Percentiles rank a stretch among this genome's conserved stretches.
phyloP scores from a whole-genome alignment of 345 rosid genomes.

The Gossypium mustelinum region DNA sequence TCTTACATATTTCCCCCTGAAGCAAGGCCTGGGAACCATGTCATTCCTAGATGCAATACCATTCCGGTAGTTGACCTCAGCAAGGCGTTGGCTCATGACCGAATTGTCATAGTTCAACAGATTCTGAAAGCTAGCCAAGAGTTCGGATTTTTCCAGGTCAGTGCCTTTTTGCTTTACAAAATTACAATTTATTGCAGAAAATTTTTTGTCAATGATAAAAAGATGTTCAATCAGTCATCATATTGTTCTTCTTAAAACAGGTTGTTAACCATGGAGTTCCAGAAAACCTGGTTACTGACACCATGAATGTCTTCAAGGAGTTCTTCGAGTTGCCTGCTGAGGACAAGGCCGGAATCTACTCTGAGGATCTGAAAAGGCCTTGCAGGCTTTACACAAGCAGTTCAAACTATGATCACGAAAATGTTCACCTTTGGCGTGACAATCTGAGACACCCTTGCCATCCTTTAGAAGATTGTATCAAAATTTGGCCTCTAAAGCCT shows the following conservation, averaged over 20 bases:
- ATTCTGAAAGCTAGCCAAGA: conserved; percentile 24
- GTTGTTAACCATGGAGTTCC: conserved; percentile 21
- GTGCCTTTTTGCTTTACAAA: neutral
- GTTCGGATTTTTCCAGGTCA: conserved; percentile 28
- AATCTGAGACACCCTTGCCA: neutral
- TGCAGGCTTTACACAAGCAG: conserved; percentile 18
- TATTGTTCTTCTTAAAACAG: conserved; percentile 2
- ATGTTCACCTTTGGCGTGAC: conserved; percentile 21
- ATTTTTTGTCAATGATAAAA: no score
- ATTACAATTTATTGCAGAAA: no score
- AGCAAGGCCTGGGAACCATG: conserved; percentile 19
- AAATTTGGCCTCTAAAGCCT: conserved; percentile 23
- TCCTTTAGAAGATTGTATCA: neutral
- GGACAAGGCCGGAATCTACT: conserved; percentile 12
- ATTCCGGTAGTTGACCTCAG: neutral
- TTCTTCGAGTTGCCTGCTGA: conserved; percentile 20
- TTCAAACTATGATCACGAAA: neutral
- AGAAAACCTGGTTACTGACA: conserved; percentile 2
- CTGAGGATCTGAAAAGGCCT: neutral
- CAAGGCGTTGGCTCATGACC: neutral
- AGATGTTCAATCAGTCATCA: neutral
- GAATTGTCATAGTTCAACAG: neutral
- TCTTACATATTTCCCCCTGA: conserved; percentile 33
- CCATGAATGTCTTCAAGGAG: conserved; percentile 18
- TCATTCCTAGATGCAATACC: neutral